Evolutionary conservation across 495 filamentous ascomycete species (phyloP).

Genomic region (Penicillium subrubescens): DNA sequence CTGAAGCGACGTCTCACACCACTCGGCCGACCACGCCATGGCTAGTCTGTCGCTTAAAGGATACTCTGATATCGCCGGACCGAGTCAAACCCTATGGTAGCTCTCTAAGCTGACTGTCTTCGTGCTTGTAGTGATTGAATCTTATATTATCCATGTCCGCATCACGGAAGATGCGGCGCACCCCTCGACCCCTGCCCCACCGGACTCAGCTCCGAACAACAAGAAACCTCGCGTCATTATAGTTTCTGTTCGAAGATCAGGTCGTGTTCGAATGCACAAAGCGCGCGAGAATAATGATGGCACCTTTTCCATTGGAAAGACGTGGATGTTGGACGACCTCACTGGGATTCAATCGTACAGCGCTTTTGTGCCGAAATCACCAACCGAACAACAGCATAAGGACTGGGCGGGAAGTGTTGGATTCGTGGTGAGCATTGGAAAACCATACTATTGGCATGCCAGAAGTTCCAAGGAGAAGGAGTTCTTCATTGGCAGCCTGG

Average conservation of each 20-base stretch:
- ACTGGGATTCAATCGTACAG: slow-evolving; percentile 76
- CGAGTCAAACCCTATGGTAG: background rate
- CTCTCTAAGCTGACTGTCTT: slow-evolving; percentile 17
- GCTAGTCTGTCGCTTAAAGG: background rate
- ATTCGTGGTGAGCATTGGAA: slow-evolving; percentile 86
- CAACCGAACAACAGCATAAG: slow-evolving; percentile 65
- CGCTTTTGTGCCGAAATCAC: slow-evolving; percentile 50
- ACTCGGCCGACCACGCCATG: background rate
- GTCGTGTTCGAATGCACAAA: slow-evolving; percentile 93
- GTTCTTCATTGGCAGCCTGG: slow-evolving; percentile 91
- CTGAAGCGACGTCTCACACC: slow-evolving; percentile 4
- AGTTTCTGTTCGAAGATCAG: slow-evolving; percentile 87
- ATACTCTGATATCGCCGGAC: background rate
- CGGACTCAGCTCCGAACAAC: slow-evolving; percentile 63
- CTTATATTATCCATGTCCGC: slow-evolving; percentile 95
- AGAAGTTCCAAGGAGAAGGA: slow-evolving; percentile 92
- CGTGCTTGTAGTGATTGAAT: slow-evolving; percentile 69
- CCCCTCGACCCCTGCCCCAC: slow-evolving; percentile 85
- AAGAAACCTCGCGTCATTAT: slow-evolving; percentile 92
- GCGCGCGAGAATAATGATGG: slow-evolving; percentile 92
- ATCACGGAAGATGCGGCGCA: slow-evolving; percentile 82
- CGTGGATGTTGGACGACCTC: slow-evolving; percentile 92
- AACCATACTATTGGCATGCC: slow-evolving; percentile 97
- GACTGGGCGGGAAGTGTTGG: slow-evolving; percentile 79
- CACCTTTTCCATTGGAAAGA: slow-evolving; percentile 96